These are phyloP conservation scores for Pythium aphanidermatum DNA, from an alignment of 352 stramenopile genomes.

Conservation along the genomic window DNA sequence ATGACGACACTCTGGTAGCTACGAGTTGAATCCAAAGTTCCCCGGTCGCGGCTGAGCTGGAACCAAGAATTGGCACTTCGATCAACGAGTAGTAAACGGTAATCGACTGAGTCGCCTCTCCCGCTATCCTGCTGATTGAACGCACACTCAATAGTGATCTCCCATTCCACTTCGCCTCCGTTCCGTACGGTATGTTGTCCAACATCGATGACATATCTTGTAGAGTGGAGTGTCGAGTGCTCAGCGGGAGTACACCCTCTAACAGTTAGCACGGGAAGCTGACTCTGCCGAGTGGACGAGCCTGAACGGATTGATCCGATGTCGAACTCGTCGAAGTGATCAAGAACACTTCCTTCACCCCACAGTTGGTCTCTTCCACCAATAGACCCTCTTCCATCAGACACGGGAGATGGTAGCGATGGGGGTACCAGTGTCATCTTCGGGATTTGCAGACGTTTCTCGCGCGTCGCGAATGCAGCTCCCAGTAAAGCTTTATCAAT, in stretches of 20 bases:
- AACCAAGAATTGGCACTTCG: constrained; percentile 72
- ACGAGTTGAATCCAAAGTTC: constrained; percentile 58
- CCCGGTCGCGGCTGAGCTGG: constrained; percentile 72
- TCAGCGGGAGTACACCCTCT: constrained; percentile 78
- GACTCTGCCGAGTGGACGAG: constrained; percentile 22
- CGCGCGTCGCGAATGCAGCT: constrained; percentile 58
- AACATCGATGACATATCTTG: constrained; percentile 82
- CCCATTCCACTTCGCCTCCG: constrained; percentile 83
- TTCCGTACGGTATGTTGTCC: constrained; percentile 85
- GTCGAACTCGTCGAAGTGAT: constrained; percentile 77
- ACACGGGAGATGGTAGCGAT: constrained; percentile 14
- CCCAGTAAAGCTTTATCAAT: constrained; percentile 32
- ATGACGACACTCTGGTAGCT: constrained; percentile 84
- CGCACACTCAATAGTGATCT: constrained; percentile 83
- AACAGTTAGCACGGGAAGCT: constrained; percentile 56
- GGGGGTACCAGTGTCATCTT: constrained; percentile 34
- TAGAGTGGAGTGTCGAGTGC: constrained; percentile 76
- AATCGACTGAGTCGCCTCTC: constrained; percentile 61
- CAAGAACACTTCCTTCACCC: constrained; percentile 38
- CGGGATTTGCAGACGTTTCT: constrained; percentile 44
- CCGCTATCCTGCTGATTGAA: constrained; percentile 33
- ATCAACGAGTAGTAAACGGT: constrained; percentile 70
- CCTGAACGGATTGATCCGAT: constrained; percentile 54
- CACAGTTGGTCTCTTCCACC: constrained; percentile 24
- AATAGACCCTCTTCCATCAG: constrained; percentile 18